Conservation (phyloP, 2,329 filamentous ascomycete genomes). For the Arthroderma sp. region DNA sequence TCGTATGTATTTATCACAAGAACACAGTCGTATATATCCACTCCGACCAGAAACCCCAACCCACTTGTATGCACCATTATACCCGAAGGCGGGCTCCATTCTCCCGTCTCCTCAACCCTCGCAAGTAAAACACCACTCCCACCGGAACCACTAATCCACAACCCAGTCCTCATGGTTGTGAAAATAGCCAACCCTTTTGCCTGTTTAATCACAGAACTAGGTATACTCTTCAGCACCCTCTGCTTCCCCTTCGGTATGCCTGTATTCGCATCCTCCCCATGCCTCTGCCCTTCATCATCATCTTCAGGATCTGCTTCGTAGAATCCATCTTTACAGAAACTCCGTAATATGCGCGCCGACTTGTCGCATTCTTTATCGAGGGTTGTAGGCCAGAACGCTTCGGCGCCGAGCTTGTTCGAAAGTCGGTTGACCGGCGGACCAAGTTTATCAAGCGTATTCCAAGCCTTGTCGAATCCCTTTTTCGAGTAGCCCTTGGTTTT, state of each 20-base stretch:
- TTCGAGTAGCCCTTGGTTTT: constrained; percentile 43
- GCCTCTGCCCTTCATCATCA: constrained; percentile 30
- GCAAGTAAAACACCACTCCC: constrained; percentile 80
- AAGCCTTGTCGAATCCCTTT: constrained; percentile 62
- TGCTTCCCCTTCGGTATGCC: constrained; percentile 48
- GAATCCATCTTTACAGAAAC: constrained; percentile 74
- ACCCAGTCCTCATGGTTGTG: constrained; percentile 84
- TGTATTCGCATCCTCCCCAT: constrained; percentile 17
- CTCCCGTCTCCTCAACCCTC: constrained; percentile 62
- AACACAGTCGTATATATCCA: constrained; percentile 93
- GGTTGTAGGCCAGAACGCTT: constrained; percentile 74
- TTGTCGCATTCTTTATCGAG: constrained; percentile 86
- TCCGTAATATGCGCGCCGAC: constrained; percentile 74
- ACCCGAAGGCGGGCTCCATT: constrained; percentile 82
- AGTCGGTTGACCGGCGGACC: constrained; percentile 67
- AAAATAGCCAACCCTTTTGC: constrained; percentile 87
- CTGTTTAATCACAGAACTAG: constrained; percentile 69
- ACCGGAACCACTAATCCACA: constrained; percentile 84
- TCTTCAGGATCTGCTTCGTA: constrained; percentile 45
- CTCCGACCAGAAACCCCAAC: constrained; percentile 76
- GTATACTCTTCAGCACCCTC: constrained; percentile 67
- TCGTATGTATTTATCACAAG: constrained; percentile 80
- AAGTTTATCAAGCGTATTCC: constrained; percentile 52
- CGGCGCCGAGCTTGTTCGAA: constrained; percentile 66
- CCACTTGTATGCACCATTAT: constrained; percentile 83